Percentiles rank a stretch among this genome's conserved stretches.
These are phyloP conservation scores for Podospora pseudocomata DNA, from an alignment of 495 filamentous ascomycete species.

Conservation along the genomic window DNA sequence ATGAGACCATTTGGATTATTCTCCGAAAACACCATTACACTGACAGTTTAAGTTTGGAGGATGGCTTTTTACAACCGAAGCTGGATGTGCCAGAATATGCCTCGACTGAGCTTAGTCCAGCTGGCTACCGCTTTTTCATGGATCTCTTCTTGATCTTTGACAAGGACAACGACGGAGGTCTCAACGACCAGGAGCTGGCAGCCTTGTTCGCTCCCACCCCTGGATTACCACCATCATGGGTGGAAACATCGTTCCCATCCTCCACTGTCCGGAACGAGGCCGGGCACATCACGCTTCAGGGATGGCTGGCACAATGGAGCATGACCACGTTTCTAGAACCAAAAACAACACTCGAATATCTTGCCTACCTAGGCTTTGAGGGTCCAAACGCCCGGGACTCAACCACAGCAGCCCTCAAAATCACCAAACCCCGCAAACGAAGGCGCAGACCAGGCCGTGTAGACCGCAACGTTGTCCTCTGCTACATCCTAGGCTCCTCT, in stretches of 20 bases:
- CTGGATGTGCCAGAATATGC: conserved; percentile 89
- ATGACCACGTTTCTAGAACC: conserved; percentile 98
- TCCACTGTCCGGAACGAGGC: conserved; percentile 94
- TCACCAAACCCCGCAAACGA: conserved; percentile 85
- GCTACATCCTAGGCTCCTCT: conserved; percentile 83
- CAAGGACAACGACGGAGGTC: conserved; percentile 93
- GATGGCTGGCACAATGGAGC: conserved; percentile 98
- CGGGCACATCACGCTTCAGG: conserved; percentile 91
- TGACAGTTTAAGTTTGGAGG: conserved; percentile 84
- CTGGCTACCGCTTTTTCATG: conserved; percentile 95
- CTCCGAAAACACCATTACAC: conserved; percentile 95
- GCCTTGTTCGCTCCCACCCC: conserved; percentile 92
- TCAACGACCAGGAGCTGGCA: conserved; percentile 77
- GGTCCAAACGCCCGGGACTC: conserved; percentile 58
- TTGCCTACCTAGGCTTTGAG: conserved; percentile 93
- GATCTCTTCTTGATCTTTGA: conserved; percentile 93
- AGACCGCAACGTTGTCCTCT: conserved; percentile 92
- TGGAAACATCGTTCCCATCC: conserved; percentile 80
- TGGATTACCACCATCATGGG: conserved; percentile 80
- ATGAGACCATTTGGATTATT: conserved; percentile 97
- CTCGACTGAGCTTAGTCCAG: conserved; percentile 89
- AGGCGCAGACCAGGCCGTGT: conserved; percentile 76
- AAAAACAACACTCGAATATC: conserved; percentile 88
- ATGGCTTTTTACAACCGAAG: conserved; percentile 86
- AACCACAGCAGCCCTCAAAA: conserved; percentile 78